phyloP scores from a whole-genome alignment of 2,329 filamentous ascomycete genomes.

The Botrytis byssoidea region DNA sequence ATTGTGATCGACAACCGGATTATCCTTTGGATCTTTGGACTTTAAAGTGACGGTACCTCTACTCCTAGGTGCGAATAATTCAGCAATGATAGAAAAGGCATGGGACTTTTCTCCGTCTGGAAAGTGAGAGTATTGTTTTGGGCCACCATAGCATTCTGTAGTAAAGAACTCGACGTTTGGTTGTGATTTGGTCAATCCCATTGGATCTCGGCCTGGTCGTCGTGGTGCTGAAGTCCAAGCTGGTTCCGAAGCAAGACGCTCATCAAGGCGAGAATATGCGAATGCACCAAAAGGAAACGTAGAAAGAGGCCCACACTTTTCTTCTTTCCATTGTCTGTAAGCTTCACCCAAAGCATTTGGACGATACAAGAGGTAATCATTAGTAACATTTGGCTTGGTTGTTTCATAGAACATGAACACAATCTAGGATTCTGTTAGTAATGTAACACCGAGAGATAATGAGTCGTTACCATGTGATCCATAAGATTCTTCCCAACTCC shows the following conservation, averaged over 20 bases:
- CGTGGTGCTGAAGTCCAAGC: conserved; percentile 54
- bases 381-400: conserved; percentile 51
- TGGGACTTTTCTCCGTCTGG: conserved; percentile 51
- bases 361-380: conserved; percentile 57
- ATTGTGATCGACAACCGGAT: conserved; percentile 58
- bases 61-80: conserved; percentile 58
- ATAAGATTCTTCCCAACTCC: conserved; percentile 63
- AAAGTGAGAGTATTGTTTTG: conserved; percentile 55
- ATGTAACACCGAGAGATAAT: not conserved
- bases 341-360: conserved; percentile 50
- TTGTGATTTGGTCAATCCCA: conserved; percentile 56
- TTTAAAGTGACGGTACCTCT: conserved; percentile 54
- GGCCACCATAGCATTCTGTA: conserved; percentile 60
- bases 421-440: conserved; percentile 41
- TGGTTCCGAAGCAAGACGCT: conserved; percentile 53
- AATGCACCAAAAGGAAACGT: conserved; percentile 63
- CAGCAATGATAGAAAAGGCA: conserved; percentile 57
- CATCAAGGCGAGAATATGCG: conserved; percentile 60
- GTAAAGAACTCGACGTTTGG: conserved; percentile 63
- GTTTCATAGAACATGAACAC: conserved; percentile 62
- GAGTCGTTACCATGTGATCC: conserved; percentile 49
- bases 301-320: conserved; percentile 57
- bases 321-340: conserved; percentile 55
- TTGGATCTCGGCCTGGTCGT: conserved; percentile 56
- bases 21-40: conserved; percentile 47